phyloP scores from a whole-genome alignment of 768 basidiomycete species.

The Mycena rebaudengoi region DNA sequence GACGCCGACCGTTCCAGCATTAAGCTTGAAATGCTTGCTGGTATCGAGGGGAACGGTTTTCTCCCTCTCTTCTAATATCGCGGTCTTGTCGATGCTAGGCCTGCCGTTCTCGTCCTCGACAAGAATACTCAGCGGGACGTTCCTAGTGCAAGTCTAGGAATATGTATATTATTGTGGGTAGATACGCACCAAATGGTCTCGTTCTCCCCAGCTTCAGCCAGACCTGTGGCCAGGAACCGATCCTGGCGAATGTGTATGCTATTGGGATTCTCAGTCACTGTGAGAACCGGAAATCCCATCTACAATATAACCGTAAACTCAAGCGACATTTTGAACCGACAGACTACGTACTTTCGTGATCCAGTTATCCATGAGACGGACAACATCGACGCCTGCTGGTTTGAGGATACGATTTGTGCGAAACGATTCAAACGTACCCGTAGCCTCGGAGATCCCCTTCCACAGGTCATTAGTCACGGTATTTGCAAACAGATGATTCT shows the following conservation, averaged over 20 bases:
- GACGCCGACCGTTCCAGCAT: constrained; percentile 88
- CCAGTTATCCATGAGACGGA: constrained; percentile 91
- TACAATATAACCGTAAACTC: too few species aligned
- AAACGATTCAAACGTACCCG: constrained; percentile 45
- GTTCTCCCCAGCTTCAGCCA: constrained; percentile 82
- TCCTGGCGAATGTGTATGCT: constrained; percentile 88
- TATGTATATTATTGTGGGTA: background rate
- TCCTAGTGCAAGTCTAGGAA: constrained; percentile 53
- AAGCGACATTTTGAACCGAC: too few species aligned
- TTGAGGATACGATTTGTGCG: background rate
- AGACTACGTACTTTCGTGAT: constrained; percentile 83
- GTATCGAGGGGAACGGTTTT: constrained; percentile 76
- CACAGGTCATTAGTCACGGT: constrained; percentile 88
- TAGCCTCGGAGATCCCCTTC: constrained; percentile 82
- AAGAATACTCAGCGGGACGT: constrained; percentile 80
- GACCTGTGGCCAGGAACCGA: constrained; percentile 89
- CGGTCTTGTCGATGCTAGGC: constrained; percentile 62
- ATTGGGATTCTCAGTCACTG: constrained; percentile 77
- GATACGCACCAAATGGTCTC: constrained; percentile 79
- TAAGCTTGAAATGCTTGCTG: constrained; percentile 85
- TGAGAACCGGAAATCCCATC: constrained; percentile 90
- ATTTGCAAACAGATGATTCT: constrained; percentile 86
- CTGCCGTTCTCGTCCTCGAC: constrained; percentile 70
- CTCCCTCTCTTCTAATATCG: constrained; percentile 75
- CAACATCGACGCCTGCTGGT: constrained; percentile 67